Evolutionary conservation across 1,139 yeast genomes (phyloP), one percentile per base, ranked within the genome.

Genomic region (Kodamaea plutei): DNA sequence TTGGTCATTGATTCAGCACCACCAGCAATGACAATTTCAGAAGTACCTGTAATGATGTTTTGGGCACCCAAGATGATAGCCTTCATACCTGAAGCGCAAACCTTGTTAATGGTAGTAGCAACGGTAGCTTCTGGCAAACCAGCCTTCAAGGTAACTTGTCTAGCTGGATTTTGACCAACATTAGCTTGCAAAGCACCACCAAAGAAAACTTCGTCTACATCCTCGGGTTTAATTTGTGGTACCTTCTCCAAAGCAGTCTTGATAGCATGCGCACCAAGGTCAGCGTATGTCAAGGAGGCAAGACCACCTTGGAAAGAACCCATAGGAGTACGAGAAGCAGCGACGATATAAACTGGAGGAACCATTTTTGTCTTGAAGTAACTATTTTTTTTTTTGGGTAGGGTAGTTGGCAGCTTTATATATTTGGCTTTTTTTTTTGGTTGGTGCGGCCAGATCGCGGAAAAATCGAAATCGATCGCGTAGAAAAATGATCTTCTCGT

Each of bases 1-100:
- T 91, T 91, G 42, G 95, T 73, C 98, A 91, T 91, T 39, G 95
- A 83, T 66, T 91, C 98, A 42, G 96, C 93, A 53, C 98, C 98
- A 48, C 97, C 98, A 31, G 91, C 94, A 47, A 91, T 84, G 28
- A 89, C 94, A 44, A 91, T 79, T 52, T 88, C 96, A 34, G 96
- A 95, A 44, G 76, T 72, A 33, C 96, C 96, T 46, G 94, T 76
- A 53, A 84, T 63, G 51, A 91, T 89, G 39, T 91, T 66, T 65
- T 89, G 97, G 28, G 96, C 91, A 41, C 88, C 97, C 42, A 83
- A 64, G 50, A 89, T 87, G 50, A 85, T 77, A 24, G 96, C 79
- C 69, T 91, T 91, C 79, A 89, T 72, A 45, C 96, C 97, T 12
- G 95, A 84, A 25, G 98, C 96, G 70, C 98, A 91, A 36, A 91